Conservation (phyloP, 345 rosid species). For the Schrenkiella parvula region DNA sequence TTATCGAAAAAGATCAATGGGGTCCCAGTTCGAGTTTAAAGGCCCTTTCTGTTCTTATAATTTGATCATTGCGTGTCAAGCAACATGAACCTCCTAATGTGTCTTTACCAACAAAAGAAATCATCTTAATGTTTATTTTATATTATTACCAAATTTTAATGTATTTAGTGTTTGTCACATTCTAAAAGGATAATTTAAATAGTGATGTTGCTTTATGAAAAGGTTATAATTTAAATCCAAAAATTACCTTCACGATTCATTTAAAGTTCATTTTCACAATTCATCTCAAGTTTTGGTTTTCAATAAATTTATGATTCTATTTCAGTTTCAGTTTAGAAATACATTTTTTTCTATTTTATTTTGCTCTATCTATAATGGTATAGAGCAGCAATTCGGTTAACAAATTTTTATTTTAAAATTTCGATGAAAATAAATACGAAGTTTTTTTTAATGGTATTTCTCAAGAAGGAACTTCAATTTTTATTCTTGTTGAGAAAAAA, state of each 20-base stretch:
- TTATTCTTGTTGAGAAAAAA: background rate
- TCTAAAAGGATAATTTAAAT: background rate
- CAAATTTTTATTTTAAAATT: too few species aligned
- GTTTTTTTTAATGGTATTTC: too few species aligned
- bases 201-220: too few species aligned
- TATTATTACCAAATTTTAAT: background rate
- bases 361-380: background rate
- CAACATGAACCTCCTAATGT: conserved; percentile 28
- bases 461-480: background rate
- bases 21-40: conserved; percentile 16
- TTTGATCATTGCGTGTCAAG: conserved; percentile 30
- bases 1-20: background rate
- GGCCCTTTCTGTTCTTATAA: conserved; percentile 18
- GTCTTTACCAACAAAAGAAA: conserved; percentile 14
- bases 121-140: background rate
- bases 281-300: background rate
- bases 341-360: too few species aligned
- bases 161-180: background rate
- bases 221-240: background rate
- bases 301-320: background rate
- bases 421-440: too few species aligned
- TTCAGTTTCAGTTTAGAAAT: background rate
- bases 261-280: background rate
- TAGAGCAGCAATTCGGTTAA: background rate
- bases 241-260: background rate